phyloP scores from a whole-genome alignment of 495 filamentous ascomycete genomes.

The Hypoxylon fuscum region DNA sequence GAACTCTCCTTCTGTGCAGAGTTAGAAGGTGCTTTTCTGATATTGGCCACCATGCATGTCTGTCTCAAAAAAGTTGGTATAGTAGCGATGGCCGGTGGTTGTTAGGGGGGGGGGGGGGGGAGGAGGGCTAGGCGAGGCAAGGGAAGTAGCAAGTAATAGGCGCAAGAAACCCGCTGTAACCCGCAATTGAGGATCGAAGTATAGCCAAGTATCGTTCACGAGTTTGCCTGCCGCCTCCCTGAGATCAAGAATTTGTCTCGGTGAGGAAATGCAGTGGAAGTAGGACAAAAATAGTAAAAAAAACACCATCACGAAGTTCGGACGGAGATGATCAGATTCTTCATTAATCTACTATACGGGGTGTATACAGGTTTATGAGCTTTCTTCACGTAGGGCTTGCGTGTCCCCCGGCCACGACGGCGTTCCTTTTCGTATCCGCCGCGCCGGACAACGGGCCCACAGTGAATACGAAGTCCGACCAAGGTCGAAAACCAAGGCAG shows the following conservation, averaged over 20 bases:
- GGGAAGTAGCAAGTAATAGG: background rate
- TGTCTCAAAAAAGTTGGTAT: background rate
- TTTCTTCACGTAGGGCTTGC: background rate
- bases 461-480: constrained; percentile 29
- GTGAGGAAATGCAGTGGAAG: background rate
- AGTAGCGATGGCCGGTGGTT: background rate
- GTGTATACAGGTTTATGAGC: background rate
- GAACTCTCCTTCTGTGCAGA: constrained; percentile 12
- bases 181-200: background rate
- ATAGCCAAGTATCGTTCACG: background rate
- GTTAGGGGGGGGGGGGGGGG: constrained; percentile 4
- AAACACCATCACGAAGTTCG: background rate
- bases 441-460: constrained; percentile 27
- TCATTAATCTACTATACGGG: background rate
- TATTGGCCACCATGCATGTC: background rate
- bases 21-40: background rate
- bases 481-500: constrained; percentile 19
- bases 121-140: background rate
- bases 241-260: background rate
- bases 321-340: too few relatives aligned
- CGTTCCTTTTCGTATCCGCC: constrained; percentile 29
- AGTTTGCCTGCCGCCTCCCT: background rate
- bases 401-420: constrained; percentile 9
- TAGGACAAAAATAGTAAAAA: background rate
- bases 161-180: background rate